Evolutionary conservation across 2,329 filamentous ascomycete genomes (phyloP).

Genomic region (Ceratocystis variospora): DNA sequence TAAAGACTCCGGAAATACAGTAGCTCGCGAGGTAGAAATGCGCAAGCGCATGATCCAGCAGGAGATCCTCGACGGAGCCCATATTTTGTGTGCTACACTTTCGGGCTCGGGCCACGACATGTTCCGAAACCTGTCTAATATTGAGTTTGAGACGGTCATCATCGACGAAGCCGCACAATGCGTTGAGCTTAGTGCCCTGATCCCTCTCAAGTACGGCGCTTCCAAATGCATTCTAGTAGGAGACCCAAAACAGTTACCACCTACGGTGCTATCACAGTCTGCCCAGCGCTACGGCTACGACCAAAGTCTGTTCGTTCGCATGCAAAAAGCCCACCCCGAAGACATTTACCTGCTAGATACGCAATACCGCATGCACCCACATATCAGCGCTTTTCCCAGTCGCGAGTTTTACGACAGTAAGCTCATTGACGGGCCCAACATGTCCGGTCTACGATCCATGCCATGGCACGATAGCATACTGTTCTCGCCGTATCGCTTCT

Average conservation of each 20-base stretch:
- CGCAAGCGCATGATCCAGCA: constrained; percentile 75
- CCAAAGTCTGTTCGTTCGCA: constrained; percentile 94
- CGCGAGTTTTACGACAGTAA: constrained; percentile 81
- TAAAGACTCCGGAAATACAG: constrained; percentile 72
- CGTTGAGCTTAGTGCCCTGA: constrained; percentile 89
- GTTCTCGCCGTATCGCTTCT: constrained; percentile 90
- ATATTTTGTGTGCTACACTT: constrained; percentile 88
- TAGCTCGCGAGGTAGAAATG: constrained; percentile 72
- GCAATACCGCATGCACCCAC: constrained; percentile 98
- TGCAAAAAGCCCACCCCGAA: constrained; percentile 82
- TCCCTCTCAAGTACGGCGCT: constrained; percentile 93
- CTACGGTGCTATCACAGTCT: constrained; percentile 87
- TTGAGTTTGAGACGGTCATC: constrained; percentile 96
- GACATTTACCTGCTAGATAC: constrained; percentile 91
- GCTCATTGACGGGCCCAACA: constrained; percentile 71
- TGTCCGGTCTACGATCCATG: constrained; percentile 59
- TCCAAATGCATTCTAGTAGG: constrained; percentile 94
- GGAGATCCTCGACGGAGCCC: constrained; percentile 75
- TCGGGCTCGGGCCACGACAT: constrained; percentile 95
- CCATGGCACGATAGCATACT: constrained; percentile 76
- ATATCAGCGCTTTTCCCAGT: constrained; percentile 86
- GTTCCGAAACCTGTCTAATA: constrained; percentile 80
- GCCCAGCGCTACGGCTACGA: constrained; percentile 90
- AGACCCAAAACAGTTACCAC: constrained; percentile 92
- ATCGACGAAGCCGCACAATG: constrained; percentile 98